These are phyloP conservation scores for Penicillium bialowiezense DNA, from an alignment of 495 filamentous ascomycete genomes.

Conservation along the genomic window DNA sequence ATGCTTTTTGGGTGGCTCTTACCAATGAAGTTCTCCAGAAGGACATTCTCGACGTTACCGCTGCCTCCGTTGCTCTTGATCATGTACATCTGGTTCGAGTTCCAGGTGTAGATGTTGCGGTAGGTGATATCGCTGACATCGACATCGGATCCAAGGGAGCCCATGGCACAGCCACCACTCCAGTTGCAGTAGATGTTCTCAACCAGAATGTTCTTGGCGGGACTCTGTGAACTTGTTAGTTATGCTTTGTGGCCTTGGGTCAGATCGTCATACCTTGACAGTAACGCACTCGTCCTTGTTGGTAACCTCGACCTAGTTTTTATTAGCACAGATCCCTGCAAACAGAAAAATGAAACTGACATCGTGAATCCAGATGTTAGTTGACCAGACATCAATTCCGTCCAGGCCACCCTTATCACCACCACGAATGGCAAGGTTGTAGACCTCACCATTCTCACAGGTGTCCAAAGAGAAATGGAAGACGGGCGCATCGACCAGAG, in stretches of 20 bases:
- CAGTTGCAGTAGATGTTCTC: conserved; percentile 59
- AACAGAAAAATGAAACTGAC: conserved; percentile 14
- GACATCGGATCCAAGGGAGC: conserved; percentile 39
- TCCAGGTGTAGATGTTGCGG: conserved; percentile 50
- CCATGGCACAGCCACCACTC: conserved; percentile 53
- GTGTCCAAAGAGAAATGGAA: conserved; percentile 51
- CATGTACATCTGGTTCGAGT: conserved; percentile 61
- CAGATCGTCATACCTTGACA: conserved; percentile 34
- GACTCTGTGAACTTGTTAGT: conserved; percentile 26
- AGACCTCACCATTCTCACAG: conserved; percentile 46
- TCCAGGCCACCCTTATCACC: conserved; percentile 47
- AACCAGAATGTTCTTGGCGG: conserved; percentile 49
- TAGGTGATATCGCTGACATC: conserved; percentile 47
- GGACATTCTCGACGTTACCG: conserved; percentile 50
- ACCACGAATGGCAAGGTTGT: conserved; percentile 54
- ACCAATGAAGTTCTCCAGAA: conserved; percentile 58
- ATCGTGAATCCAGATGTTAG: conserved; percentile 53
- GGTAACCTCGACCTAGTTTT: conserved; percentile 45
- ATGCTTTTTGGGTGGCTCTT: conserved; percentile 15
- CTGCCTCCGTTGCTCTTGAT: conserved; percentile 59
- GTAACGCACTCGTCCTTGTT: conserved; percentile 57
- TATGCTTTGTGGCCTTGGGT: background rate
- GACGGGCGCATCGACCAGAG: conserved; percentile 49
- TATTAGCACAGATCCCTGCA: background rate
- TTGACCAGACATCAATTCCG: conserved; percentile 50